These are phyloP conservation scores for Pseudocercospora fuligena DNA, from an alignment of 2,329 filamentous ascomycete genomes.

Conservation along the genomic window DNA sequence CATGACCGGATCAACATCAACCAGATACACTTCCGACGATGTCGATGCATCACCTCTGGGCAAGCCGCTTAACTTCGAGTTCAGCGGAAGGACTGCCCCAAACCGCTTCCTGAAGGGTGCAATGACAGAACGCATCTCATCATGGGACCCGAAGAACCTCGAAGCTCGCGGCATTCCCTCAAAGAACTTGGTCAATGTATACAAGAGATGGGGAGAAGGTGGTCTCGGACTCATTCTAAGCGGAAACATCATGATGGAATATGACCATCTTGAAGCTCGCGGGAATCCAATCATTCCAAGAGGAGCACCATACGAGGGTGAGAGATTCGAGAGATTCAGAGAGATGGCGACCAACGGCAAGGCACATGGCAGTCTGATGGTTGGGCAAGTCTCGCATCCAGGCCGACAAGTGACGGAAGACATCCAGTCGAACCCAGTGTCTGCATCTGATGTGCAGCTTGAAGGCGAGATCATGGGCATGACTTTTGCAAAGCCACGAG, in stretches of 20 bases:
- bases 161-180: constrained; percentile 60
- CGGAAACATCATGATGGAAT: constrained; percentile 61
- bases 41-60: constrained; percentile 48
- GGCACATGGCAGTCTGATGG: constrained; percentile 61
- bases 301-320: constrained; percentile 56
- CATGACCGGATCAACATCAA: constrained; percentile 32
- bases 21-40: constrained; percentile 48
- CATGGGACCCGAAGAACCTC: constrained; percentile 61
- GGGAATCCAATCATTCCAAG: constrained; percentile 64
- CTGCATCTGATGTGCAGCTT: constrained; percentile 57
- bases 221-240: constrained; percentile 62
- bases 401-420: constrained; percentile 58
- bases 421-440: constrained; percentile 58
- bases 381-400: constrained; percentile 67
- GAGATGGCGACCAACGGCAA: constrained; percentile 61
- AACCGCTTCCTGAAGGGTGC: constrained; percentile 72
- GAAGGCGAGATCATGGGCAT: constrained; percentile 51
- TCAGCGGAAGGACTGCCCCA: constrained; percentile 60
- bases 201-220: constrained; percentile 66
- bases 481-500: constrained; percentile 59
- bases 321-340: constrained; percentile 65
- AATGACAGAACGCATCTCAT: constrained; percentile 68
- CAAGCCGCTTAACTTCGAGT: constrained; percentile 51
- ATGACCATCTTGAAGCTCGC: constrained; percentile 19
- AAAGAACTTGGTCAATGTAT: constrained; percentile 60